Base-by-base conservation (phyloP, 495 filamentous ascomycete species). In the Neurospora sp. region DNA sequence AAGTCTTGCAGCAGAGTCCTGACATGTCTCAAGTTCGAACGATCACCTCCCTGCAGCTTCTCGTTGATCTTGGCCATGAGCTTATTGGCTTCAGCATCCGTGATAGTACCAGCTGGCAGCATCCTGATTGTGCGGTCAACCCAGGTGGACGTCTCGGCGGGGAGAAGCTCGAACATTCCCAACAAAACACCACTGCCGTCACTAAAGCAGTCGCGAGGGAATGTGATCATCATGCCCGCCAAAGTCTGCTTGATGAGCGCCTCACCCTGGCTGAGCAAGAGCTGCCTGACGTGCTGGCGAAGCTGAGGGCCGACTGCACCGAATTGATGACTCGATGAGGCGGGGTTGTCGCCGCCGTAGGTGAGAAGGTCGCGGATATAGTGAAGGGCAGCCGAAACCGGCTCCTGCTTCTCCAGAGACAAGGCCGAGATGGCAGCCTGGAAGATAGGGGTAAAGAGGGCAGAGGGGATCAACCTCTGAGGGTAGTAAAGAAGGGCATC, bases 191-290 rank as follows among this genome's bases (percentile, higher is more conserved):
- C 93, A 35, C 92, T 96, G 7, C 94, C 94, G 81, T 98, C 96
- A 1, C 94, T 88, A 81, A 98, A 94, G 82, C 94, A 98, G 79
- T 97, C 96, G 61, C 90, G 88, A 0, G 96, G 96, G 85, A 98
- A 99, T 0, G 90, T 93, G 79, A 97, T 98, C 94, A 99, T 98
- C 94, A 99, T 95, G 74, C 96, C 96, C 5, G 94, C 94, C 78
- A 98, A 83, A 46, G 96, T 88, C 53, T 93, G 92, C 79, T 97
- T 94, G 27, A 93, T 87, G 41, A 99, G 85, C 35, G 88, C 80
- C 79, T 94, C 91, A 69, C 96, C 96, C 69, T 94, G 89, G 0
- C 85, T 83, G 2, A 86, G 69, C 68, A 97, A 79, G 42, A 98
- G 87, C 61, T 87, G 82, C 80, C 91, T 92, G 70, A 99, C 91